Evolutionary conservation across 169 alveolate genomes (phyloP), one percentile per base, ranked within the genome.

Genomic region (Plasmodium yoelii): DNA sequence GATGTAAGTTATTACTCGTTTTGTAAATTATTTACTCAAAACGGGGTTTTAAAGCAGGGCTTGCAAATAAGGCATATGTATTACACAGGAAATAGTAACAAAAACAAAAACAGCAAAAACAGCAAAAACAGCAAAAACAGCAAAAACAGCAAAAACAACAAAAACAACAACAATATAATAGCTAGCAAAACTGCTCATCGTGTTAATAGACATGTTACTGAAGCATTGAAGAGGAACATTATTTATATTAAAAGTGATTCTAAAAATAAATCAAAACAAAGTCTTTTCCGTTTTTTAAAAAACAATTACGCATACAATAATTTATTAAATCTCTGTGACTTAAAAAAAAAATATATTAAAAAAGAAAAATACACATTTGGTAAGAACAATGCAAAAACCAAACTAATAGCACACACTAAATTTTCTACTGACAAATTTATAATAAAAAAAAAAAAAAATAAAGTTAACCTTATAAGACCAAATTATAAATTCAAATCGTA

Each of bases 21-120:
- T 42, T 63, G 77, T 28, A 75, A 65, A 10, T 28, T 75, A 15
- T 56, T 75, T 18, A 24, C 88, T 9, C 49, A 15, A n/a, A 18
- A 55, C 22, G 88, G 75, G 13, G 44, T 63, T 1, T 8, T 75
- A 22, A 75, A 63, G 15, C 88, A 75, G 44, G 88, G 88, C n/a
- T 12, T 75, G 4, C 88, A 75, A 75, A 63, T 75, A 63, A 61
- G 49, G 26, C 61, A 75, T 39, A 9, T 75, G 22, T 75, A 63
- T 44, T 68, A 61, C 64, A 44, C 55, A 6, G 42, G 47, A 10
- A 67, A 34, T 46, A 63, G 51, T 26, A 24, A 26, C 22, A 61
- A 61, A 61, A 53, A 53, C 4, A 70, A 15, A 0, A 0, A 34
- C 7, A 34, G n/a, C n/a, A n/a, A n/a, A n/a, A n/a, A n/a, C n/a